A percentile compares a stretch with the other conserved stretches of the same genome.
These are phyloP conservation scores for Penicillium sp. DNA, from an alignment of 2,329 filamentous ascomycete species.

Conservation along the genomic window DNA sequence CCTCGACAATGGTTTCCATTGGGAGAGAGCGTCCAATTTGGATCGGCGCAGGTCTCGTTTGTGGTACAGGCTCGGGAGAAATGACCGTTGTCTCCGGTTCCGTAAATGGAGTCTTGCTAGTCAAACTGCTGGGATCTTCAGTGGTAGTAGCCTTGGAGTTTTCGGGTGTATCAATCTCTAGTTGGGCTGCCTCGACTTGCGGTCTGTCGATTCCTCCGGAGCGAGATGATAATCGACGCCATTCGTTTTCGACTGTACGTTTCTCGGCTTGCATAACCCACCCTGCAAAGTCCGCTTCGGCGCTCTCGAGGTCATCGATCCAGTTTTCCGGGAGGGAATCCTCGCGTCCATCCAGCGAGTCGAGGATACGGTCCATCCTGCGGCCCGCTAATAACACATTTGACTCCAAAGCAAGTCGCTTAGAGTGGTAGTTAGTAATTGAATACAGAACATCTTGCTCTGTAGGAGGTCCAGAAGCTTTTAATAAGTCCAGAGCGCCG, in stretches of 20 bases:
- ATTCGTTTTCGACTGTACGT: slow-evolving; percentile 72
- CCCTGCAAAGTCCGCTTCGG: slow-evolving; percentile 77
- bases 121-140: background rate
- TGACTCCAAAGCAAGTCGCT: slow-evolving; percentile 63
- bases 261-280: slow-evolving; percentile 82
- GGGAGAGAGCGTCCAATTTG: slow-evolving; percentile 20
- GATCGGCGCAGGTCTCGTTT: slow-evolving; percentile 7
- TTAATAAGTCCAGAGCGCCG: slow-evolving; percentile 37
- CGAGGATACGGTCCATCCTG: slow-evolving; percentile 82
- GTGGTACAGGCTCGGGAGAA: background rate
- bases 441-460: slow-evolving; percentile 37
- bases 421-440: slow-evolving; percentile 46
- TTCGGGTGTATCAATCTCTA: background rate
- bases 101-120: background rate
- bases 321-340: slow-evolving; percentile 86
- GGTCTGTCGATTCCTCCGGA: slow-evolving; percentile 11
- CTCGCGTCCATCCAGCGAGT: slow-evolving; percentile 79
- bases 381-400: slow-evolving; percentile 73
- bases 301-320: slow-evolving; percentile 82
- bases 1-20: slow-evolving; percentile 33
- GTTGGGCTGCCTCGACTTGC: background rate
- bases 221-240: slow-evolving; percentile 29
- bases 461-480: slow-evolving; percentile 30
- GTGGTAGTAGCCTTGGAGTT: background rate
- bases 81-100: background rate